phyloP scores from a whole-genome alignment of 768 basidiomycete species.

The Amanita phalloides region DNA sequence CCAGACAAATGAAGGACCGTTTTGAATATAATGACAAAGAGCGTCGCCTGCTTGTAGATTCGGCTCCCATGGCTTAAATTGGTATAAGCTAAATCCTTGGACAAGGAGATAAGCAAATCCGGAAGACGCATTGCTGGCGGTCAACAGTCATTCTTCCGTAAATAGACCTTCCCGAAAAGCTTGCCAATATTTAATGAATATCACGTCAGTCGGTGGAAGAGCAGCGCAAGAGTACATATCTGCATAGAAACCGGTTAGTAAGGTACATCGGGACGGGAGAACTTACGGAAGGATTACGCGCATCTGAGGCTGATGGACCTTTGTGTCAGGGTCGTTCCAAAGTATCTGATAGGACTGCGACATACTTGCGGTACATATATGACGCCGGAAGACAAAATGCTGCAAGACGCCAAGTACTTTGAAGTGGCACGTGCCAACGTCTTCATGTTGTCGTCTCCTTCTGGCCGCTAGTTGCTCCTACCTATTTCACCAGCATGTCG shows the following conservation, averaged over 20 bases:
- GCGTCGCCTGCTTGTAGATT: neutral
- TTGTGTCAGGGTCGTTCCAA: neutral
- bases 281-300: too few relatives aligned
- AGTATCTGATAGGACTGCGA: neutral
- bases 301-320: constrained; percentile 5
- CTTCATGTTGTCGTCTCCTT: too few relatives aligned
- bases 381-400: too few relatives aligned
- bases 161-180: constrained; percentile 12
- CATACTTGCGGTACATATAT: too few relatives aligned
- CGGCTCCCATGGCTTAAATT: neutral
- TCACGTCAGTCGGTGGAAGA: too few relatives aligned
- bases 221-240: too few relatives aligned
- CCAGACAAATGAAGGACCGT: constrained; percentile 15
- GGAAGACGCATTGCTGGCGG: neutral
- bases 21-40: constrained; percentile 15
- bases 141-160: constrained; percentile 6
- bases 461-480: too few relatives aligned
- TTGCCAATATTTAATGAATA: constrained; percentile 11
- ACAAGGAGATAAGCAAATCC: constrained; percentile 1
- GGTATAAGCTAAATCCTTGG: neutral
- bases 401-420: neutral
- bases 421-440: neutral
- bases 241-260: too few relatives aligned
- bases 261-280: too few relatives aligned
- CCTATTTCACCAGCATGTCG: neutral